These are phyloP conservation scores for Penicillium sp. DNA, from an alignment of 2,329 filamentous ascomycete genomes.

Conservation along the genomic window DNA sequence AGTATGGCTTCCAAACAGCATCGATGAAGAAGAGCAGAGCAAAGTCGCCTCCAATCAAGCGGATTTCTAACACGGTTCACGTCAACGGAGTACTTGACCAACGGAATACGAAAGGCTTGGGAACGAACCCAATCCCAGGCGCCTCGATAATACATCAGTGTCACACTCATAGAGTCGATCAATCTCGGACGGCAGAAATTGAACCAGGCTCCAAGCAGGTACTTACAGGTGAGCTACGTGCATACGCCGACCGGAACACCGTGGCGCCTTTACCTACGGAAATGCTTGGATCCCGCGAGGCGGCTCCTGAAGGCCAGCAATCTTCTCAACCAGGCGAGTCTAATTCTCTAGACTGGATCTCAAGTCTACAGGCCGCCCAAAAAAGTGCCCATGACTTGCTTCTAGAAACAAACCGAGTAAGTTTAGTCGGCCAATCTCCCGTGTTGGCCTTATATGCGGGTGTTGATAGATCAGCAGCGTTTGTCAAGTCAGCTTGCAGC, in stretches of 20 bases:
- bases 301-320: background rate
- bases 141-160: background rate
- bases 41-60: background rate
- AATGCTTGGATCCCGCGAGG: background rate
- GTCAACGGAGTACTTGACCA: background rate
- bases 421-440: conserved; percentile 3
- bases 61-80: background rate
- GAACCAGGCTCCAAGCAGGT: background rate
- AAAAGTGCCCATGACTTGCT: conserved; percentile 26
- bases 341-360: conserved; percentile 19
- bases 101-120: background rate
- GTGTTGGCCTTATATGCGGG: background rate
- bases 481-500: conserved; percentile 48
- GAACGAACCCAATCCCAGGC: background rate
- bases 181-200: too few species aligned
- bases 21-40: conserved; percentile 1
- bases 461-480: conserved; percentile 26
- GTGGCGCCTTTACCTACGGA: background rate
- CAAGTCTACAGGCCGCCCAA: conserved; percentile 17
- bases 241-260: background rate
- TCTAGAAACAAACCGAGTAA: conserved; percentile 30
- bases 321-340: background rate
- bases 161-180: background rate
- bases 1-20: conserved; percentile 19
- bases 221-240: background rate